Evolutionary conservation across 306 rosid genomes (phyloP).

Genomic region (Crotalaria pallida): DNA sequence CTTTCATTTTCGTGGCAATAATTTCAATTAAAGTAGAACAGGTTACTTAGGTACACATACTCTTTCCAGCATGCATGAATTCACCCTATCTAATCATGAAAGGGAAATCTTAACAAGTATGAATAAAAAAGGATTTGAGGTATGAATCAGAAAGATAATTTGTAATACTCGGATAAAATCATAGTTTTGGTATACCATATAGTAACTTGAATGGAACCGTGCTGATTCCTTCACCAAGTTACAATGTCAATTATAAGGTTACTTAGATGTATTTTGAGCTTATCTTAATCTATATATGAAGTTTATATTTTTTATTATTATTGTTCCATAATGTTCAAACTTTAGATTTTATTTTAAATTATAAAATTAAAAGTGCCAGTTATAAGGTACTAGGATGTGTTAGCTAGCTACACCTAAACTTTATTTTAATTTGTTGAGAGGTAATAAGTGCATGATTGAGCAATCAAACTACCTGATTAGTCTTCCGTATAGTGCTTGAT

Average conservation of each 20-base stretch:
- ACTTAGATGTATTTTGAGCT: conserved; percentile 14
- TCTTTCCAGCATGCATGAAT: conserved; percentile 18
- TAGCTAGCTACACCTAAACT: conserved; percentile 4
- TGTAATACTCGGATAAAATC: conserved; percentile 9
- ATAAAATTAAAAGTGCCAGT: not conserved
- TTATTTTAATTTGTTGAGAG: conserved; percentile 8
- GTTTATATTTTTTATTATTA: not conserved
- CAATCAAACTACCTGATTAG: conserved; percentile 22
- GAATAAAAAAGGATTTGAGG: conserved; percentile 17
- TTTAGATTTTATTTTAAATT: not conserved
- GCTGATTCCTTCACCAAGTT: conserved; percentile 37
- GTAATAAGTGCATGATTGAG: conserved; percentile 26
- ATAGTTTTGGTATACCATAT: not conserved
- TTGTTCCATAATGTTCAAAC: not conserved
- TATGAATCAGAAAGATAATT: conserved; percentile 22
- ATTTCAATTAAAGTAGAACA: not conserved
- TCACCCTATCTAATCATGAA: conserved; percentile 8
- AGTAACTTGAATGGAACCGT: conserved; percentile 19
- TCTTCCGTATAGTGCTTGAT: conserved; percentile 11
- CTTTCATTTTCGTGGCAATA: conserved; percentile 5
- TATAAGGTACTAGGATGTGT: conserved; percentile 8
- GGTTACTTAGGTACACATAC: not conserved
- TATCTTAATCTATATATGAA: not conserved
- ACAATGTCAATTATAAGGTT: conserved; percentile 45
- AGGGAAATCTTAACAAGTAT: conserved; percentile 17